phyloP scores from a whole-genome alignment of 1,139 yeast species.

The Diutina mesorugosa region DNA sequence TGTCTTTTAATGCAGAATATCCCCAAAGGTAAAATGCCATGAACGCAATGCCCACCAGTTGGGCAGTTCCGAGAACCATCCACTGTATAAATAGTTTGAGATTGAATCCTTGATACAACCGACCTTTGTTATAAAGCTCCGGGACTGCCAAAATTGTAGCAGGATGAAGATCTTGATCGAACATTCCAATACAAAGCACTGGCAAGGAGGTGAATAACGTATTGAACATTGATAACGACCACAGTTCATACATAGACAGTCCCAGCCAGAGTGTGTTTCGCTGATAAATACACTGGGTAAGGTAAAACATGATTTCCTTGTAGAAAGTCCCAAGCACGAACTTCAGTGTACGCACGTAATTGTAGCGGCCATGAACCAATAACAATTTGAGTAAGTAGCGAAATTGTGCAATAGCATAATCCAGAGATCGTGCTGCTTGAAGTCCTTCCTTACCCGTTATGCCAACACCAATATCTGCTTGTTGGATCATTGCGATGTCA shows the following conservation, averaged over 20 bases:
- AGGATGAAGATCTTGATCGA: slow-evolving; percentile 83
- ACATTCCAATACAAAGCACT: slow-evolving; percentile 87
- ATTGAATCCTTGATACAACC: slow-evolving; percentile 66
- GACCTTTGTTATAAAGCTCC: slow-evolving; percentile 71
- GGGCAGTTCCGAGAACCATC: slow-evolving; percentile 68
- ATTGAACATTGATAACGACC: slow-evolving; percentile 96
- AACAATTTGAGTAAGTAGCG: slow-evolving; percentile 69
- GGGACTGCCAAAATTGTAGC: slow-evolving; percentile 87
- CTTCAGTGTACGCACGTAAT: slow-evolving; percentile 82
- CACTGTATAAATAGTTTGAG: slow-evolving; percentile 57
- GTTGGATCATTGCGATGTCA: slow-evolving; percentile 97
- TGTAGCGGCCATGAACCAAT: slow-evolving; percentile 91
- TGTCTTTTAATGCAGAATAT: slow-evolving; percentile 48
- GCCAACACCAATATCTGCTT: slow-evolving; percentile 96
- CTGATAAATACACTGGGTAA: slow-evolving; percentile 83
- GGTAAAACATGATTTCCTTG: slow-evolving; percentile 81
- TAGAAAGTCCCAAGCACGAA: slow-evolving; percentile 90
- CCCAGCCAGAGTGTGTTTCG: slow-evolving; percentile 85
- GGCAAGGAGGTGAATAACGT: slow-evolving; percentile 90
- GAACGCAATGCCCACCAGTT: slow-evolving; percentile 64
- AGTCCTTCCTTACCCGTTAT: slow-evolving; percentile 95
- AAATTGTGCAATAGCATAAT: slow-evolving; percentile 92
- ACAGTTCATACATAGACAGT: slow-evolving; percentile 82
- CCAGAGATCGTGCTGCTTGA: slow-evolving; percentile 93
- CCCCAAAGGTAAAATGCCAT: slow-evolving; percentile 60